phyloP scores from a whole-genome alignment of 768 basidiomycete genomes.

The Cystobasidium ongulense region DNA sequence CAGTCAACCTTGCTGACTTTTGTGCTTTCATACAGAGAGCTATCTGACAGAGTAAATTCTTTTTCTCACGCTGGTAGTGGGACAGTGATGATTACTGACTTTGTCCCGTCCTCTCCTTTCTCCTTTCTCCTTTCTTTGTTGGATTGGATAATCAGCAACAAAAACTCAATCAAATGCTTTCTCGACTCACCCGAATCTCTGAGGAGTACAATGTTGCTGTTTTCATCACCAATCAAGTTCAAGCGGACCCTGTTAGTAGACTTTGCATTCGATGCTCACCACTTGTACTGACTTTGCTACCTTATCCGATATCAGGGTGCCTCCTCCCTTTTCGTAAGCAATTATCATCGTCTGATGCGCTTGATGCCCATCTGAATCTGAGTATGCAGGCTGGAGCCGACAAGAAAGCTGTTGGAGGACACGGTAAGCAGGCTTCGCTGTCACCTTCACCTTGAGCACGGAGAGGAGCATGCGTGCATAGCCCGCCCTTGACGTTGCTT shows the following conservation, averaged over 20 bases:
- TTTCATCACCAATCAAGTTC: slow-evolving; percentile 84
- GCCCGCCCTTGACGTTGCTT: too few species aligned
- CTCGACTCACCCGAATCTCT: slow-evolving; percentile 77
- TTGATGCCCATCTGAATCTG: background rate
- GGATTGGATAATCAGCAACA: slow-evolving; percentile 51
- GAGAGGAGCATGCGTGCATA: too few species aligned
- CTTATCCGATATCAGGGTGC: slow-evolving; percentile 73
- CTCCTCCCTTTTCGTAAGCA: slow-evolving; percentile 65
- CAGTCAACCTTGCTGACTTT: too few species aligned
- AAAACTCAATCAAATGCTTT: slow-evolving; percentile 92
- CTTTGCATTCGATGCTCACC: too few species aligned
- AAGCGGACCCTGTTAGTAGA: background rate
- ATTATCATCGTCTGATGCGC: background rate
- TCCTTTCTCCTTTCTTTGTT: background rate
- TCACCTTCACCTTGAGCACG: too few species aligned
- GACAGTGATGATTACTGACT: background rate
- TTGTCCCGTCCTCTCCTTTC: background rate
- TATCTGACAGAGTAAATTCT: slow-evolving; percentile 70
- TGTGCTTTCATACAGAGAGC: too few species aligned
- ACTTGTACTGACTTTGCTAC: background rate
- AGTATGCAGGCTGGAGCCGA: slow-evolving; percentile 65
- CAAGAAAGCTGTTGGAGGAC: slow-evolving; percentile 47
- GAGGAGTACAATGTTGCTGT: slow-evolving; percentile 66
- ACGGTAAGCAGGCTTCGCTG: slow-evolving; percentile 7
- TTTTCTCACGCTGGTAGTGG: too few species aligned